Conservation (phyloP, 495 filamentous ascomycete genomes). For the Trichoderma parareesei region DNA sequence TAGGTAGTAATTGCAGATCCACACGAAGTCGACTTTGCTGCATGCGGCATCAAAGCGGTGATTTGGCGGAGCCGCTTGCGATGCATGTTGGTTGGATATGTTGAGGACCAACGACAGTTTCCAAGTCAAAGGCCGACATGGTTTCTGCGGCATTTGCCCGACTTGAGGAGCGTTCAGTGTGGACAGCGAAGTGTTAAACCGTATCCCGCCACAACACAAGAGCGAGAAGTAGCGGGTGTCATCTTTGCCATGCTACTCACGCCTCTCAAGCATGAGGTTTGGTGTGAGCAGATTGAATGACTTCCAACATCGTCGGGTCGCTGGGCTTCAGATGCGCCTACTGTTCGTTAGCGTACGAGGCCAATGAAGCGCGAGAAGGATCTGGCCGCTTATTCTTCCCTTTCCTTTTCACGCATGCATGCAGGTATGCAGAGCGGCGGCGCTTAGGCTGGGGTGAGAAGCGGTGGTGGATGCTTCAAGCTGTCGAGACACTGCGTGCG, state of each 20-base stretch:
- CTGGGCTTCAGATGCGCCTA: neutral
- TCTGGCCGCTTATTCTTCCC: neutral
- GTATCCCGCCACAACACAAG: neutral
- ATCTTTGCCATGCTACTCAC: neutral
- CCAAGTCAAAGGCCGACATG: neutral
- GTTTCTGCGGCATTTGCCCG: too few relatives aligned
- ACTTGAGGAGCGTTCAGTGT: too few relatives aligned
- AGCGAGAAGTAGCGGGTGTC: neutral
- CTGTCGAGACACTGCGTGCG: neutral
- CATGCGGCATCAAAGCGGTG: neutral
- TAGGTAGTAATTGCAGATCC: neutral
- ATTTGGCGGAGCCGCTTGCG: neutral
- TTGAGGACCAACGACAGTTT: neutral
- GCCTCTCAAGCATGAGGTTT: neutral
- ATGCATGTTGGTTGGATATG: constrained; percentile 6
- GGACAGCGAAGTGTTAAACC: too few relatives aligned
- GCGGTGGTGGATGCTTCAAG: neutral
- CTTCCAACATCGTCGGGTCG: neutral
- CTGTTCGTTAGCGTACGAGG: neutral
- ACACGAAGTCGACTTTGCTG: neutral
- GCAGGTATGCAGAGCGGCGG: constrained; percentile 1
- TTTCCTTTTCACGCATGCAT: neutral
- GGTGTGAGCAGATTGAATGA: neutral
- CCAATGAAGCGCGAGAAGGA: constrained; percentile 2
- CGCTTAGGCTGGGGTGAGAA: neutral